Evolutionary conservation across 768 basidiomycete genomes (phyloP), one percentile per base, ranked within the genome.

Genomic region (Lactarius psammicola): DNA sequence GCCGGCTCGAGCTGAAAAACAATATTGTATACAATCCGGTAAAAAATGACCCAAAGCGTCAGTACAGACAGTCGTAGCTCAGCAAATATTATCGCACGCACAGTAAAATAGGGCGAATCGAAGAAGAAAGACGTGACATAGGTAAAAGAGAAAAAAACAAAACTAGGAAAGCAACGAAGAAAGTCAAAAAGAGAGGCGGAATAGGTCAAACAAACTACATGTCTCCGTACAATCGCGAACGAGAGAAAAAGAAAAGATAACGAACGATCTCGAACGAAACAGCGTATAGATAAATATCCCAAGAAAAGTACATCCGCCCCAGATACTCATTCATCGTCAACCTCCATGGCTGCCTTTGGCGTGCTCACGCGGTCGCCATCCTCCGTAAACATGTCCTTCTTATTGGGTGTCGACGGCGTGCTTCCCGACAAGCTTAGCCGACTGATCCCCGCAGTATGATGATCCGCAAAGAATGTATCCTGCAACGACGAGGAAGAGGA

Each of bases 321-420:
- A 57, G 56, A 34, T 23, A n/a, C 34, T 57, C 34, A 57, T 13
- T 57, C 56, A 11, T 62, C 68, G 26, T 69, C 68, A 49, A 69
- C 66, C 3, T 69, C 68, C 68, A 69, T 69, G 28, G 66, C 40
- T n/a, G 65, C 44, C 40, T 56, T 60, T 30, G 63, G 67, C 44
- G 63, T 64, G 31, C 64, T 51, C 20, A 56, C 59, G 13, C 67
- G 67, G 7, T 70, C 69, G 3, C 68, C 68, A 36, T 61, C 69
- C 40, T 70, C 69, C 11, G 68, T 69, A 56, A 70, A 70, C 67
- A 70, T 65, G 49, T 69, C 69, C 59, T 70, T 70, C 64, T 70
- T 70, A 36, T 69, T 65, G 23, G 66, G 61, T 20, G 56, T 62
- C 46, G 60, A 60, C 13, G 62, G 59, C 18, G 60, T 38, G 58